Conservation (phyloP, 2,329 filamentous ascomycete species). For the Aspergillus luchuensis region DNA sequence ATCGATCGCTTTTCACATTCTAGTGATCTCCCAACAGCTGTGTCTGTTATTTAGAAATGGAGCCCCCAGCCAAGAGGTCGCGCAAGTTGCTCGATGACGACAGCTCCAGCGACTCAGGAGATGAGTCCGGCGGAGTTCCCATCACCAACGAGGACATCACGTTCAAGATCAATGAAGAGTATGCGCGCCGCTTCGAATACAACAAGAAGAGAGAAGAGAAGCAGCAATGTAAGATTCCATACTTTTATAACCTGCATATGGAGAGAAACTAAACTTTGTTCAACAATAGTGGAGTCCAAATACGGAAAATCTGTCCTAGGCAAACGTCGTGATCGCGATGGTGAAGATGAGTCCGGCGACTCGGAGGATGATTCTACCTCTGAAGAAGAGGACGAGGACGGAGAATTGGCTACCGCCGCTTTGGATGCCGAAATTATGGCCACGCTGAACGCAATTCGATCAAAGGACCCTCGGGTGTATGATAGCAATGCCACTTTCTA, state of each 20-base stretch:
- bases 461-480: slow-evolving; percentile 90
- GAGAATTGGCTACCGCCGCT: slow-evolving; percentile 79
- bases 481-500: slow-evolving; percentile 80
- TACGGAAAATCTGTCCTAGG: slow-evolving; percentile 57
- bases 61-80: slow-evolving; percentile 45
- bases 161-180: slow-evolving; percentile 88
- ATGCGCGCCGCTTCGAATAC: slow-evolving; percentile 85
- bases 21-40: neutral
- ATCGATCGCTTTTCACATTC: neutral
- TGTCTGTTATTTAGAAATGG: slow-evolving; percentile 30
- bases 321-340: slow-evolving; percentile 39
- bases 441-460: slow-evolving; percentile 82
- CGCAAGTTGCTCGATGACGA: slow-evolving; percentile 45
- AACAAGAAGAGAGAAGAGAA: slow-evolving; percentile 96
- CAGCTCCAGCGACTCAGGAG: slow-evolving; percentile 42
- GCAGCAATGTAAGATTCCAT: slow-evolving; percentile 51
- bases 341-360: slow-evolving; percentile 52
- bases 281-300: slow-evolving; percentile 77
- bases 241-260: neutral
- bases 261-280: slow-evolving; percentile 1
- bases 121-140: slow-evolving; percentile 45
- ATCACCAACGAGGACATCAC: slow-evolving; percentile 36
- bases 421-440: slow-evolving; percentile 85
- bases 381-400: slow-evolving; percentile 87
- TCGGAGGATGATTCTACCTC: slow-evolving; percentile 68